These are phyloP conservation scores for Epichloe gansuensis DNA, from an alignment of 2,329 filamentous ascomycete species.

Conservation along the genomic window DNA sequence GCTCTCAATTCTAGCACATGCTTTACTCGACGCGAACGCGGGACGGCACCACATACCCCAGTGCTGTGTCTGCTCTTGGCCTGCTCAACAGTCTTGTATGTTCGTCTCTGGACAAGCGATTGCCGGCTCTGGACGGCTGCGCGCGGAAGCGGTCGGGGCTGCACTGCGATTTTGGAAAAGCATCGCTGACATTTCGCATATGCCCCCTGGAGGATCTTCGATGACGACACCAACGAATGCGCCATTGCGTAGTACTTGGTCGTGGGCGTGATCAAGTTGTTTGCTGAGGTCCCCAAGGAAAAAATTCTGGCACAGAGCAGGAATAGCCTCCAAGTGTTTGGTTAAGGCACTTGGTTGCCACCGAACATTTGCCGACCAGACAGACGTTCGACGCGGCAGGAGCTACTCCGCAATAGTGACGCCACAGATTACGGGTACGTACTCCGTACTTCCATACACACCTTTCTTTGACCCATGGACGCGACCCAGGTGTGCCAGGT, in stretches of 20 bases:
- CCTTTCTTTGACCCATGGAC: no score
- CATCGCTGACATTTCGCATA: slow-evolving; percentile 27
- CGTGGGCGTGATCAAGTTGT: neutral
- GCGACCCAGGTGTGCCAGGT: neutral
- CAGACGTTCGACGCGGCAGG: neutral
- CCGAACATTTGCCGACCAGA: slow-evolving; percentile 9
- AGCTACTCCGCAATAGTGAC: neutral
- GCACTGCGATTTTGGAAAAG: slow-evolving; percentile 25
- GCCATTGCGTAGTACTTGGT: slow-evolving; percentile 23
- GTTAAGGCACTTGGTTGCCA: neutral
- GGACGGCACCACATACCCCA: slow-evolving; percentile 29
- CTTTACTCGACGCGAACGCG: neutral
- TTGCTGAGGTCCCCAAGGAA: neutral
- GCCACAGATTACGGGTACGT: no score
- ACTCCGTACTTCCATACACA: neutral
- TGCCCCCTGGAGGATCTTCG: slow-evolving; percentile 23
- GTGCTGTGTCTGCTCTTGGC: slow-evolving; percentile 45
- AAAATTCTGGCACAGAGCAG: neutral
- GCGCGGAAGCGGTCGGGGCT: slow-evolving; percentile 22
- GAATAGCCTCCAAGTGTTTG: neutral
- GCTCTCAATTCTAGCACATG: slow-evolving; percentile 3
- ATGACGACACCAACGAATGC: slow-evolving; percentile 20
- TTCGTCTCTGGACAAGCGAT: slow-evolving; percentile 25
- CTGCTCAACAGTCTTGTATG: slow-evolving; percentile 44
- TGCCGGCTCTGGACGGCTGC: slow-evolving; percentile 20